phyloP scores from a whole-genome alignment of 352 stramenopile species.

The Hyaloperonospora arabidopsidis region DNA sequence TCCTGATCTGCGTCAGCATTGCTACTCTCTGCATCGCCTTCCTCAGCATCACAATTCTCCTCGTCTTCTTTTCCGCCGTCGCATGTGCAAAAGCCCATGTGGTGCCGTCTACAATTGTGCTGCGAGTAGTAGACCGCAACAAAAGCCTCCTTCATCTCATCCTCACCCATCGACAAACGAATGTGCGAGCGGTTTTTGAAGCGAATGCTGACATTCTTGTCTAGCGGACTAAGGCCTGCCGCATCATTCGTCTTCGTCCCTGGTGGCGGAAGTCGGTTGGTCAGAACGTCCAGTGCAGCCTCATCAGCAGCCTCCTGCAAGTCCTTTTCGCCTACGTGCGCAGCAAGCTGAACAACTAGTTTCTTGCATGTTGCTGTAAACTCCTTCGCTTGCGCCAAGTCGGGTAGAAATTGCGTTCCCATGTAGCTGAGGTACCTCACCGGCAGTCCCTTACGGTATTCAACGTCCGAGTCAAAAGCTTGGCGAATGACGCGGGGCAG shows the following conservation, averaged over 20 bases:
- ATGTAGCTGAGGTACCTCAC: conserved; percentile 68
- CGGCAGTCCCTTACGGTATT: conserved; percentile 64
- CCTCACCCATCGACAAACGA: conserved; percentile 54
- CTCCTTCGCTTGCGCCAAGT: conserved; percentile 33
- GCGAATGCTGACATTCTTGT: conserved; percentile 38
- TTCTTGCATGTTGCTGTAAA: conserved; percentile 45
- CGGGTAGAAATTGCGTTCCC: conserved; percentile 50
- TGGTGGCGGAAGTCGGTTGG: conserved; percentile 62
- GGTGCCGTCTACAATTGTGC: conserved; percentile 69
- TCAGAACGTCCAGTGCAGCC: conserved; percentile 64
- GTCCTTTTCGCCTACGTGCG: conserved; percentile 39
- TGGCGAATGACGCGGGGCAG: conserved; percentile 68
- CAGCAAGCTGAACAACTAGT: conserved; percentile 44
- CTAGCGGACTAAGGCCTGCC: conserved; percentile 34
- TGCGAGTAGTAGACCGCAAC: conserved; percentile 67
- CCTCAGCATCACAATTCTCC: conserved; percentile 24
- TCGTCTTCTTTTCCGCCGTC: conserved; percentile 25
- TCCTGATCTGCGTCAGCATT: conserved; percentile 29
- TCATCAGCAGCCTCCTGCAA: conserved; percentile 69
- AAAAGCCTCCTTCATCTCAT: conserved; percentile 50
- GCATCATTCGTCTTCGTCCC: conserved; percentile 12
- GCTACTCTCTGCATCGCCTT: conserved; percentile 11
- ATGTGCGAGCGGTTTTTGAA: conserved; percentile 67
- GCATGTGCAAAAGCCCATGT: conserved; percentile 80
- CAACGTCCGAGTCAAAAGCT: conserved; percentile 69